These are phyloP conservation scores for Rosa multiflora DNA, from an alignment of 306 rosid genomes.

Conservation along the genomic window DNA sequence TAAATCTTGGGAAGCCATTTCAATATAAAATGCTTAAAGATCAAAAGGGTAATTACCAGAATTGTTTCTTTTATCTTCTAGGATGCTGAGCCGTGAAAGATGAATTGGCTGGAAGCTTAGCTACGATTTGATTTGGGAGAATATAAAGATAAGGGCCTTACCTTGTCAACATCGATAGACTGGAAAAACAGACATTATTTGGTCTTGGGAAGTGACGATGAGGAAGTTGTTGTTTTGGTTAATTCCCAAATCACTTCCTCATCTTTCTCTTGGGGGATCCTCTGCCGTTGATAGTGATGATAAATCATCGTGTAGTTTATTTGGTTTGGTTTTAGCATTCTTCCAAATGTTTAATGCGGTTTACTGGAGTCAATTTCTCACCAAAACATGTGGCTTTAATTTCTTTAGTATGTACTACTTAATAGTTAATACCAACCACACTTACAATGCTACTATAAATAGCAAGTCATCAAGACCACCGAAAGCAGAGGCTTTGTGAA, in stretches of 20 bases:
- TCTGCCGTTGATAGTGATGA: not conserved
- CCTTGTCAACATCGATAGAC: conserved; percentile 45
- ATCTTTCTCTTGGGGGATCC: not conserved
- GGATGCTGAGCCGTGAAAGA: conserved; percentile 6
- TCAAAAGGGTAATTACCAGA: not conserved
- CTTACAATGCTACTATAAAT: too few relatives aligned
- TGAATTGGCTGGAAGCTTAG: conserved; percentile 1
- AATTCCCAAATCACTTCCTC: not conserved
- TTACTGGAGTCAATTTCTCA: not conserved
- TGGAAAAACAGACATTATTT: conserved; percentile 15
- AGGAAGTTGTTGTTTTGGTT: not conserved
- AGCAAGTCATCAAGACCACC: too few relatives aligned
- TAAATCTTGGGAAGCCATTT: not conserved
- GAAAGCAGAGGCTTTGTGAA: too few relatives aligned
- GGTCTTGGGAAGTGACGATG: conserved; percentile 10
- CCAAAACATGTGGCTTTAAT: not conserved
- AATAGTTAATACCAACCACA: too few relatives aligned
- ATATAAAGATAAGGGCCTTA: conserved; percentile 9
- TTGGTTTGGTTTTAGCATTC: not conserved
- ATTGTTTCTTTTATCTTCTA: conserved; percentile 23
- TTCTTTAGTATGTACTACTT: not conserved
- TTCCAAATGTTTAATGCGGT: not conserved
- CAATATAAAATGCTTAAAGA: not conserved
- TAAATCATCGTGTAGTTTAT: not conserved
- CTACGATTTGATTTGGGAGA: conserved; percentile 6